Conservation (phyloP, 257 asterid genomes). For the Anisodus tanguticus region DNA sequence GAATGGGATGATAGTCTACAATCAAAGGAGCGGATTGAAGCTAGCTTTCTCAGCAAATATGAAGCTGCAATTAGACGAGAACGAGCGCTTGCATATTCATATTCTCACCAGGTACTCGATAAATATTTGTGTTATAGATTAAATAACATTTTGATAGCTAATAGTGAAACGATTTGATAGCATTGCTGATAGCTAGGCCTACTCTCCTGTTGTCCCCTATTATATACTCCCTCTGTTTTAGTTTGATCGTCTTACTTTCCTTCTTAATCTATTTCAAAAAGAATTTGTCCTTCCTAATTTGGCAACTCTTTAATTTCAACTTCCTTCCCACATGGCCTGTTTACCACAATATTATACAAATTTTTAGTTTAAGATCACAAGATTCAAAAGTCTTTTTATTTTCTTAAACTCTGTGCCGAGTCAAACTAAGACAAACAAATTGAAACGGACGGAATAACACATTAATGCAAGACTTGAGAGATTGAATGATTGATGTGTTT, state of each 20-base stretch:
- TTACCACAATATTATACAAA: no score
- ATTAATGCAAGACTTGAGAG: neutral
- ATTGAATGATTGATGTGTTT: neutral
- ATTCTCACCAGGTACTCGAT: conserved; percentile 81
- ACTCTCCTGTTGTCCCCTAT: neutral
- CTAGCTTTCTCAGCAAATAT: conserved; percentile 70
- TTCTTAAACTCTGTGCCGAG: no score
- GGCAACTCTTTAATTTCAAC: no score
- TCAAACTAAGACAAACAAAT: no score
- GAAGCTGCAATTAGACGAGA: conserved; percentile 94
- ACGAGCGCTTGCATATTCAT: conserved; percentile 93
- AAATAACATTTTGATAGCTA: neutral
- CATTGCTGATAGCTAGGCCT: conserved; percentile 7
- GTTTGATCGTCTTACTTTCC: no score
- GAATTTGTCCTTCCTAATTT: no score
- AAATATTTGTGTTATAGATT: neutral
- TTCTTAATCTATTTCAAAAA: no score
- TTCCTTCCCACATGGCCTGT: no score
- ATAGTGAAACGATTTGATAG: neutral
- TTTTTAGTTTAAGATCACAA: no score
- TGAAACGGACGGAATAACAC: no score
- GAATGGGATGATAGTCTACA: conserved; percentile 87
- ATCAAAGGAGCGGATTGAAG: conserved; percentile 83
- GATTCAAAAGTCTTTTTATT: no score
- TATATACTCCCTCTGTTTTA: neutral